These are phyloP conservation scores for Irpex sp. DNA, from an alignment of 1,284 basidiomycete species.

Conservation along the genomic window DNA sequence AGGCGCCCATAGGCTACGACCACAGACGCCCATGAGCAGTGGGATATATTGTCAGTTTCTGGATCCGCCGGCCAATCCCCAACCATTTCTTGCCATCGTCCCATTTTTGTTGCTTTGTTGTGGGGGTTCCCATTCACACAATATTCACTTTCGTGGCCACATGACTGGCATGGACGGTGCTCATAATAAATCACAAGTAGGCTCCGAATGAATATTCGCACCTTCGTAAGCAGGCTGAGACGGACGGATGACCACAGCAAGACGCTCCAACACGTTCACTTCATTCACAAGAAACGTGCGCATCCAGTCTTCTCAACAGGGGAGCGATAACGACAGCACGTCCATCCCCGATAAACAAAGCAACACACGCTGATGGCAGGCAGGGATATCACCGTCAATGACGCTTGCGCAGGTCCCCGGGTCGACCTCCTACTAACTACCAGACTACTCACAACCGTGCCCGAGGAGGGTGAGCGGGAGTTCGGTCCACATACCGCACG, in stretches of 20 bases:
- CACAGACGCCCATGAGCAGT: not conserved
- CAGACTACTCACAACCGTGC: not conserved
- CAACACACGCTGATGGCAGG: not conserved
- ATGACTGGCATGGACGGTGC: not conserved
- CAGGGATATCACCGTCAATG: not conserved
- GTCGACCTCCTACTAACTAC: not conserved
- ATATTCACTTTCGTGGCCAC: not conserved
- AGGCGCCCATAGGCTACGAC: not conserved
- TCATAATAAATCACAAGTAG: no score
- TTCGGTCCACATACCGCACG: conserved; percentile 28
- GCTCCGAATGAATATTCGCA: no score
- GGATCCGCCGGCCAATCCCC: not conserved
- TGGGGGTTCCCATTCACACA: not conserved
- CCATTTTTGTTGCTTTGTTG: not conserved
- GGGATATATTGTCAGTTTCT: not conserved
- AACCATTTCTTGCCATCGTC: not conserved
- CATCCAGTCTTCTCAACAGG: no score
- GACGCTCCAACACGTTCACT: no score
- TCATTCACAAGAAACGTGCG: no score
- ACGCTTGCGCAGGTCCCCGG: not conserved
- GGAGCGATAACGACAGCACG: no score
- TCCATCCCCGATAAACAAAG: no score
- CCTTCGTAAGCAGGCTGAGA: no score
- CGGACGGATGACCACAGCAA: no score
- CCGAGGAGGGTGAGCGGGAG: conserved; percentile 5